These are phyloP conservation scores for Fusarium multiceps DNA, from an alignment of 2,329 filamentous ascomycete species.

Conservation along the genomic window DNA sequence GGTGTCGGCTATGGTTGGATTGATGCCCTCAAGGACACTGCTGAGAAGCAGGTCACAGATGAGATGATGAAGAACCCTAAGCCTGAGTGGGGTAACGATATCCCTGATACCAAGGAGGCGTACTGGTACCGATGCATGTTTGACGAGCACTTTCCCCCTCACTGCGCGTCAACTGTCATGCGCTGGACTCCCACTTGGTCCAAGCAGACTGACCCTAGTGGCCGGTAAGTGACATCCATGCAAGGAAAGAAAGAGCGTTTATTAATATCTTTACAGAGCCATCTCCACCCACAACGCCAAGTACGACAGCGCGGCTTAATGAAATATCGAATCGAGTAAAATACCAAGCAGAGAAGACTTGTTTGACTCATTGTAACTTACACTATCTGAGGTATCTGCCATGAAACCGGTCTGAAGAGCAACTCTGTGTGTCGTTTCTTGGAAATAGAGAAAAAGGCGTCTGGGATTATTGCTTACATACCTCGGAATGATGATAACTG, in stretches of 20 bases:
- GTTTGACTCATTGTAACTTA: conserved; percentile 42
- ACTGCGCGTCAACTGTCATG: conserved; percentile 92
- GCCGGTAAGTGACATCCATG: conserved; percentile 68
- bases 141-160: conserved; percentile 95
- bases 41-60: conserved; percentile 88
- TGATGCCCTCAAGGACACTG: conserved; percentile 94
- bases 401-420: conserved; percentile 35
- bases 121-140: conserved; percentile 99
- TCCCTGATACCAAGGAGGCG: conserved; percentile 97
- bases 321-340: conserved; percentile 34
- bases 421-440: conserved; percentile 66
- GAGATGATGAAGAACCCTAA: conserved; percentile 99
- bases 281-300: conserved; percentile 81
- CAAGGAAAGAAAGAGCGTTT: background rate
- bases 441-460: conserved; percentile 43
- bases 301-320: conserved; percentile 66
- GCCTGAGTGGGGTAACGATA: conserved; percentile 91
- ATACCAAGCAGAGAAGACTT: conserved; percentile 20
- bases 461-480: conserved; percentile 38
- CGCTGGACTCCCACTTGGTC: conserved; percentile 98
- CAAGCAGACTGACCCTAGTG: conserved; percentile 93
- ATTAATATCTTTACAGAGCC: conserved; percentile 63
- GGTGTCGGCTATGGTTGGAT: conserved; percentile 99
- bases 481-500: conserved; percentile 36
- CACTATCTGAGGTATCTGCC: conserved; percentile 29